Evolutionary conservation across 2,329 filamentous ascomycete genomes (phyloP).

Genomic region (Trichophyton schoenleinii): DNA sequence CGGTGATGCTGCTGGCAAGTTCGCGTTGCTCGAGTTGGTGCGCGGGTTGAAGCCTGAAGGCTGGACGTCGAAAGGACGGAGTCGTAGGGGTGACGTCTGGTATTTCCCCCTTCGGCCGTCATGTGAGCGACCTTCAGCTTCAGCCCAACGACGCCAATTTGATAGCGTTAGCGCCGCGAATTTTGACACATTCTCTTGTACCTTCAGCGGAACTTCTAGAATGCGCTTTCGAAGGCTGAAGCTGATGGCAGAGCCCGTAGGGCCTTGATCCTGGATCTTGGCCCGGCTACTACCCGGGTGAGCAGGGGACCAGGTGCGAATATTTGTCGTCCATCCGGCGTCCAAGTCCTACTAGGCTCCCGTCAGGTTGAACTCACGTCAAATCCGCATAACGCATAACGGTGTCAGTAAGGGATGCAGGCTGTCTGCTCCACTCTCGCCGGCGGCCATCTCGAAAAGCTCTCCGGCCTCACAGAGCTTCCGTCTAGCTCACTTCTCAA

Average conservation of each 20-base stretch:
- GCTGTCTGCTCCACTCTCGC: too few species aligned
- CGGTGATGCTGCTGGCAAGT: neutral
- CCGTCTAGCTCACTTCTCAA: too few species aligned
- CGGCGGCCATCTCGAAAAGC: too few species aligned
- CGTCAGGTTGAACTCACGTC: too few species aligned
- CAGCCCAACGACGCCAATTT: neutral
- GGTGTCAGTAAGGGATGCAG: too few species aligned
- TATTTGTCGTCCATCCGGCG: neutral
- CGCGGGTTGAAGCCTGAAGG: neutral
- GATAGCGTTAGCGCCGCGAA: neutral
- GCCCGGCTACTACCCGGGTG: conserved; percentile 2
- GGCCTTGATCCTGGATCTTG: neutral
- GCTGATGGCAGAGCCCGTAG: neutral
- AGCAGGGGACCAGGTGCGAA: neutral
- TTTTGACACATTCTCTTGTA: neutral
- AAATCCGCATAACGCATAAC: too few species aligned
- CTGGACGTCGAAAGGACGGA: neutral
- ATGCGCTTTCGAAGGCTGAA: neutral
- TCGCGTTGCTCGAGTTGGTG: too few species aligned
- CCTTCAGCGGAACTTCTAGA: neutral
- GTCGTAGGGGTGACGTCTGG: neutral
- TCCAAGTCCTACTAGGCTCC: too few species aligned
- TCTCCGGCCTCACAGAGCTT: too few species aligned
- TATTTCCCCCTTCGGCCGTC: neutral
- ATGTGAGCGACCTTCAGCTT: neutral